These are phyloP conservation scores for Pseudovirgaria hyperparasitica DNA, from an alignment of 2,329 filamentous ascomycete species.

Conservation along the genomic window DNA sequence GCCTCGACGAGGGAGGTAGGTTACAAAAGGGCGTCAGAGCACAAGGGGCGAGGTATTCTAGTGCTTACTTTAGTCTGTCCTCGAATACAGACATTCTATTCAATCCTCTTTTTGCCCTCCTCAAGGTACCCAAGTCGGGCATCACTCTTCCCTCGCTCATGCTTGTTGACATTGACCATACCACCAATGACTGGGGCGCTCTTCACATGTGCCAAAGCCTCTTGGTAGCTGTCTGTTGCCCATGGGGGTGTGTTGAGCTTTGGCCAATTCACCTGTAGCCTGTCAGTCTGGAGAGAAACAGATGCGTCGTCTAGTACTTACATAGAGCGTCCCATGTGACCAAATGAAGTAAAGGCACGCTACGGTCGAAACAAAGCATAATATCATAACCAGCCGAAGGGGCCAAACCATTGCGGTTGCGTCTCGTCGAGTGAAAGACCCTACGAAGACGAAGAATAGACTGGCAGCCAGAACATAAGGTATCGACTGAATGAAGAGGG, in stretches of 20 bases:
- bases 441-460: constrained; percentile 68
- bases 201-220: constrained; percentile 68
- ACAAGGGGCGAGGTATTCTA: no score
- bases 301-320: constrained; percentile 39
- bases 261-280: constrained; percentile 81
- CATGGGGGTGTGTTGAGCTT: constrained; percentile 84
- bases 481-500: constrained; percentile 80
- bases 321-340: constrained; percentile 82
- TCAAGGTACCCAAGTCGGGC: constrained; percentile 74
- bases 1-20: no score
- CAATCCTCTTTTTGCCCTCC: constrained; percentile 97
- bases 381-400: constrained; percentile 65
- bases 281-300: constrained; percentile 7
- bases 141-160: constrained; percentile 75
- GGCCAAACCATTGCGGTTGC: constrained; percentile 70
- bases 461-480: constrained; percentile 83
- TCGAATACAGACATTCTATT: constrained; percentile 40
- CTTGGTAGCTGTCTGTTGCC: constrained; percentile 77
- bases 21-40: no score
- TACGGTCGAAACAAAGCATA: constrained; percentile 58
- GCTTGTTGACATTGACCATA: constrained; percentile 49
- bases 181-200: constrained; percentile 72
- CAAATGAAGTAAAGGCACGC: constrained; percentile 70
- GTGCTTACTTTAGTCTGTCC: no score
- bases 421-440: constrained; percentile 56